Evolutionary conservation across 1,284 basidiomycete species (phyloP).

Genomic region (Ganoderma meredithae): DNA sequence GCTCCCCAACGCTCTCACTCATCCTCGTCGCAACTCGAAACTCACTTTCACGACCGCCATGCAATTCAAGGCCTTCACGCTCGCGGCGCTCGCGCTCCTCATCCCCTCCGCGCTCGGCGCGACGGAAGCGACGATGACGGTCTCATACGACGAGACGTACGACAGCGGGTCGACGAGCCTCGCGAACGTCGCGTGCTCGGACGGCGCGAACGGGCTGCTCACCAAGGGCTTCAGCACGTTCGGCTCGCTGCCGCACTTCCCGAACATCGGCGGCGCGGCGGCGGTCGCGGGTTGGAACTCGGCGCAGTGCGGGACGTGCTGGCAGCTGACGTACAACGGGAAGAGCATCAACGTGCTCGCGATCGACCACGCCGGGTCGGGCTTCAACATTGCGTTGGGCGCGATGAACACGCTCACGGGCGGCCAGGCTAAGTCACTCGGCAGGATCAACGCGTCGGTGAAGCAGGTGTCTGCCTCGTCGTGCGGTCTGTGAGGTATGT

Average conservation of each 20-base stretch:
- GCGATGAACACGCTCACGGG: constrained; percentile 43
- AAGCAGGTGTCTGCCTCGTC: constrained; percentile 35
- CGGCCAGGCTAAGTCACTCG: constrained; percentile 35
- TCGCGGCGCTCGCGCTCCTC: constrained; percentile 37
- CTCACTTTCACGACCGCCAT: constrained; percentile 26
- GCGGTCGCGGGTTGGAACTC: constrained; percentile 52
- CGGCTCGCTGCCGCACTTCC: constrained; percentile 55
- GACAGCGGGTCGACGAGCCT: constrained; percentile 46
- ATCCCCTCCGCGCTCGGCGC: constrained; percentile 31
- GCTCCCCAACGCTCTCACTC: neutral
- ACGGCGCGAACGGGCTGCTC: constrained; percentile 53
- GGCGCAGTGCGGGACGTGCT: constrained; percentile 54
- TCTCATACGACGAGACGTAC: constrained; percentile 54
- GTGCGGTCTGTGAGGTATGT: constrained; percentile 38
- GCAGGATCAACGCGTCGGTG: constrained; percentile 37
- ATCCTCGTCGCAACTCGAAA: neutral
- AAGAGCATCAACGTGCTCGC: constrained; percentile 49
- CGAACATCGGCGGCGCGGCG: constrained; percentile 56
- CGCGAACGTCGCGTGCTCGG: constrained; percentile 54
- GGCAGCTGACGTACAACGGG: constrained; percentile 49
- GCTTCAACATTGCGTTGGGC: constrained; percentile 48
- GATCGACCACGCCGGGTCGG: constrained; percentile 48
- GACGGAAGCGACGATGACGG: constrained; percentile 29
- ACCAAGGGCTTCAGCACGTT: constrained; percentile 55
- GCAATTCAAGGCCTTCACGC: constrained; percentile 36